phyloP scores from a whole-genome alignment of 73 alveolate genomes.

The Paramecium tetraurelia region DNA sequence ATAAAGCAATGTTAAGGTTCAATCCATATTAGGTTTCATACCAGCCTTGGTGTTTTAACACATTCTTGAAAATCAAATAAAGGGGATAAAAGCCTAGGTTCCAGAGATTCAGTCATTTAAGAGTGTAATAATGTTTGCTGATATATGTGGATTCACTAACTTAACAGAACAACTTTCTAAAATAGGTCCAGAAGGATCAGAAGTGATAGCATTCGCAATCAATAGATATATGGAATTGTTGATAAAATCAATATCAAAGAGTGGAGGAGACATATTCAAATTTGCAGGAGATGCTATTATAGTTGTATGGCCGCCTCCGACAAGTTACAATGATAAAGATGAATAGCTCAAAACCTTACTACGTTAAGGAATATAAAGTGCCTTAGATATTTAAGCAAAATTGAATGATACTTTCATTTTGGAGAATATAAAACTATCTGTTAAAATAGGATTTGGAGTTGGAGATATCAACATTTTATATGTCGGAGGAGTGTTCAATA shows the following conservation, averaged over 20 bases:
- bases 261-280: constrained; percentile 97
- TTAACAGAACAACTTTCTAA: constrained; percentile 57
- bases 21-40: constrained; percentile 44
- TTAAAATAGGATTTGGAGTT: constrained; percentile 81
- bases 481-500: constrained; percentile 95
- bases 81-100: neutral
- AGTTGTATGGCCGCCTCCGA: constrained; percentile 93
- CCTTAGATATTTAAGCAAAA: constrained; percentile 84
- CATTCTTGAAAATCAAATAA: neutral
- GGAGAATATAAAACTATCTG: constrained; percentile 76
- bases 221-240: constrained; percentile 93
- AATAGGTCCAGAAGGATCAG: constrained; percentile 93
- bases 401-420: constrained; percentile 84
- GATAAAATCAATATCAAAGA: constrained; percentile 77
- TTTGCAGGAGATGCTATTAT: constrained; percentile 97
- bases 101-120: constrained; percentile 49
- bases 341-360: constrained; percentile 63
- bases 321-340: constrained; percentile 15
- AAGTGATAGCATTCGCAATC: constrained; percentile 87
- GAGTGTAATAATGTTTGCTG: constrained; percentile 64
- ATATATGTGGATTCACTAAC: constrained; percentile 58
- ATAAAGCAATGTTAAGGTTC: neutral
- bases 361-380: constrained; percentile 87
- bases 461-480: constrained; percentile 92
- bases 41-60: constrained; percentile 55